Evolutionary conservation across 2,329 filamentous ascomycete species (phyloP).

Genomic region (Blastomyces silverae): DNA sequence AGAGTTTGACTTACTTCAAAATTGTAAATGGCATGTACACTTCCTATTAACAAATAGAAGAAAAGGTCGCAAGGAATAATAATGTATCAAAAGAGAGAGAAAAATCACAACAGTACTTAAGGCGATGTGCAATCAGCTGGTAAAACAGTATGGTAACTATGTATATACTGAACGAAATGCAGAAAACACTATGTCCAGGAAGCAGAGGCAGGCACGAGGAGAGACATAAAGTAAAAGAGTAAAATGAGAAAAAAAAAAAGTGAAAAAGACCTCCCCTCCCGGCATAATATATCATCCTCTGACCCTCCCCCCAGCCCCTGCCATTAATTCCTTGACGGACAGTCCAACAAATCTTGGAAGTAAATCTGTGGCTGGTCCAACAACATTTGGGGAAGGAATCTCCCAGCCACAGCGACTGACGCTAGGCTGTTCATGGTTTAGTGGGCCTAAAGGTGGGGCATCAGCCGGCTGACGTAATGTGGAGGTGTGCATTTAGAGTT

Average conservation of each 20-base stretch:
- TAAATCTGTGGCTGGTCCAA: neutral
- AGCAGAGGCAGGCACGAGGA: neutral
- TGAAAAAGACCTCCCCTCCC: neutral
- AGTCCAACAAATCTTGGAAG: neutral
- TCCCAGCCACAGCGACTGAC: too few species aligned
- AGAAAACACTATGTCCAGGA: neutral
- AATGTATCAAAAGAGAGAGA: neutral
- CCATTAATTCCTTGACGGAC: neutral
- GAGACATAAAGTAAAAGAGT: neutral
- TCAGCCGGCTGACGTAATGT: neutral
- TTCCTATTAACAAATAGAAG: neutral
- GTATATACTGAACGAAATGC: too few species aligned
- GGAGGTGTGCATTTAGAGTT: neutral
- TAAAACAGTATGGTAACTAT: neutral
- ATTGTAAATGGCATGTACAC: neutral
- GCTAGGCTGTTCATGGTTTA: neutral
- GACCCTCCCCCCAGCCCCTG: neutral
- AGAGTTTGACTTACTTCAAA: constrained; percentile 1
- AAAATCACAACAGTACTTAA: neutral
- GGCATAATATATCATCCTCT: constrained; percentile 5
- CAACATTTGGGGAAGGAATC: too few species aligned
- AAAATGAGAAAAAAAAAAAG: neutral
- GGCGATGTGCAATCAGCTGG: neutral
- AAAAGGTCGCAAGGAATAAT: neutral
- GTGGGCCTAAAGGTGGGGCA: neutral